These are phyloP conservation scores for Saururus chinensis DNA, from an alignment of 164 flowering plant species.

Conservation along the genomic window DNA sequence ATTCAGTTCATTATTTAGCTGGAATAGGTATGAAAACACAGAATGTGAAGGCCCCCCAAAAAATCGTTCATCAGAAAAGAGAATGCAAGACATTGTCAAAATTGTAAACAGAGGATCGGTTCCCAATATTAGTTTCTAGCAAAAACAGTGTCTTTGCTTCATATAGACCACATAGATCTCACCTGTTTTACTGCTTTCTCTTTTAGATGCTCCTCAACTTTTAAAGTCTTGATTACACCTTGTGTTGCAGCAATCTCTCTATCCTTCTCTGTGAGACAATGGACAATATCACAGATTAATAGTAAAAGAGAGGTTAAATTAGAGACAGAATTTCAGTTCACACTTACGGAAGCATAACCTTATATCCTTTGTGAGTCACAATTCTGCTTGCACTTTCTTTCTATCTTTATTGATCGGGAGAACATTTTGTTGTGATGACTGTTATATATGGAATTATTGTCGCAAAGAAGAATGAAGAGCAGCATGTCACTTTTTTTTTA, in stretches of 20 bases:
- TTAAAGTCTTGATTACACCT: slow-evolving; percentile 61
- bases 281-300: not conserved
- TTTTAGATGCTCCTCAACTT: slow-evolving; percentile 47
- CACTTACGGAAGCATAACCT: not conserved
- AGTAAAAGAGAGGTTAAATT: not conserved
- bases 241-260: slow-evolving; percentile 47
- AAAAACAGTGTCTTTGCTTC: not conserved
- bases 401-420: not conserved
- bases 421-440: not conserved
- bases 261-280: slow-evolving; percentile 34
- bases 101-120: not conserved
- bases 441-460: not conserved
- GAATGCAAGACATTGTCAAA: not conserved
- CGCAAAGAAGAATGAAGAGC: not conserved
- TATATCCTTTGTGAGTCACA: not conserved
- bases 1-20: slow-evolving; percentile 46
- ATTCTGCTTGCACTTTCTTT: not conserved
- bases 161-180: not conserved
- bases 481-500: too few species aligned
- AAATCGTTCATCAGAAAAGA: not conserved
- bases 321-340: not conserved
- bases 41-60: not conserved
- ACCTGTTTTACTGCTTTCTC: slow-evolving; percentile 88
- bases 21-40: slow-evolving; percentile 3
- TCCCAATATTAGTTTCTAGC: not conserved